Conservation (phyloP, 2,329 filamentous ascomycete genomes). For the Pseudogymnoascus sp. region DNA sequence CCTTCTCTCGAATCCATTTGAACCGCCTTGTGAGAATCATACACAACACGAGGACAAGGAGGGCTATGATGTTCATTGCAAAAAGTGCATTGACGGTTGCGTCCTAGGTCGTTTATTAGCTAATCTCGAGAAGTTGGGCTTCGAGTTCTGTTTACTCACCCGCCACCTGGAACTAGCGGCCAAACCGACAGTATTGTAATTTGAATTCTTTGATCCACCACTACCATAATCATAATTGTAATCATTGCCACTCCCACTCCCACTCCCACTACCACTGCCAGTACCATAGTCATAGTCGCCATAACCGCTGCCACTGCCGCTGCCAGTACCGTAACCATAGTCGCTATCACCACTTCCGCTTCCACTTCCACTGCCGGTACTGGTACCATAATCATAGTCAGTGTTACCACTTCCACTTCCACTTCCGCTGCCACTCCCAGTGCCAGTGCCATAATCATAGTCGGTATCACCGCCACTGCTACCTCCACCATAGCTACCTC, state of each 20-base stretch:
- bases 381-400: neutral
- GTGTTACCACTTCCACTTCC: neutral
- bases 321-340: neutral
- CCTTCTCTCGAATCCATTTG: slow-evolving; percentile 3
- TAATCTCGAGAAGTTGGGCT: neutral
- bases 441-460: neutral
- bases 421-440: neutral
- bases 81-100: neutral
- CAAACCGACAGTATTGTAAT: too few relatives aligned
- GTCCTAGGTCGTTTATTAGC: neutral
- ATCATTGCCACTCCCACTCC: neutral
- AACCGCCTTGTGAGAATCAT: slow-evolving; percentile 1
- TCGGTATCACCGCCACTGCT: neutral
- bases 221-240: neutral
- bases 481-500: neutral
- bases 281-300: neutral
- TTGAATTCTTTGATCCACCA: neutral
- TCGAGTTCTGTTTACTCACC: neutral
- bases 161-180: neutral
- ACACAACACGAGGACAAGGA: neutral
- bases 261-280: neutral
- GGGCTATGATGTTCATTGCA: neutral
- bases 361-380: neutral
- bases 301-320: neutral
- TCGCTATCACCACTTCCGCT: neutral